Evolutionary conservation across 164 flowering plant genomes (phyloP).

Genomic region (Vitis rotundifolia): DNA sequence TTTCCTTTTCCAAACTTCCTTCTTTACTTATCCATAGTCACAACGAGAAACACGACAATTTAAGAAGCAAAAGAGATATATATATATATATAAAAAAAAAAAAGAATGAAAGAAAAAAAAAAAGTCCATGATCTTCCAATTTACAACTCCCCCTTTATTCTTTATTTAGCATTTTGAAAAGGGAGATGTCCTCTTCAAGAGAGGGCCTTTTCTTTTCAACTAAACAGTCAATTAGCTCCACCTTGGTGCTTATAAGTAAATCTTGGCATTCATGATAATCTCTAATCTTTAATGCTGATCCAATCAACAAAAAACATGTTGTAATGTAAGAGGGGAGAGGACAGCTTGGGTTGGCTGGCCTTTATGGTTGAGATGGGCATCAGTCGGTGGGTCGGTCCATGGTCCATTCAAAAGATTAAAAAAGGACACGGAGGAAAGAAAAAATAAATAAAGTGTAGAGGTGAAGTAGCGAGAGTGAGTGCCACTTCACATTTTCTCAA

Average conservation of each 20-base stretch:
- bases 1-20: background rate
- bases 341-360: constrained; percentile 20
- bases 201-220: background rate
- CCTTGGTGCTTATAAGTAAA: too few relatives aligned
- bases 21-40: background rate
- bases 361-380: constrained; percentile 14
- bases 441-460: too few relatives aligned
- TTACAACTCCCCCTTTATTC: background rate
- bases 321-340: background rate
- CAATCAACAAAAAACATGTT: background rate
- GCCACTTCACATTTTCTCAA: constrained; percentile 10
- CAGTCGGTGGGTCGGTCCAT: constrained; percentile 24
- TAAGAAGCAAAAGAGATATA: too few relatives aligned
- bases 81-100: too few relatives aligned
- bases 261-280: too few relatives aligned
- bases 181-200: background rate
- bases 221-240: too few relatives aligned
- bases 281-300: constrained; percentile 13
- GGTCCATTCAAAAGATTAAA: constrained; percentile 7
- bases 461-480: constrained; percentile 14
- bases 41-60: too few relatives aligned
- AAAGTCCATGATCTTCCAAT: background rate
- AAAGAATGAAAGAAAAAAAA: too few relatives aligned
- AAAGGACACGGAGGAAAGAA: background rate
- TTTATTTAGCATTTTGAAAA: background rate